Conservation (phyloP, 2,329 filamentous ascomycete species). For the Scortechinia acanthostroma region DNA sequence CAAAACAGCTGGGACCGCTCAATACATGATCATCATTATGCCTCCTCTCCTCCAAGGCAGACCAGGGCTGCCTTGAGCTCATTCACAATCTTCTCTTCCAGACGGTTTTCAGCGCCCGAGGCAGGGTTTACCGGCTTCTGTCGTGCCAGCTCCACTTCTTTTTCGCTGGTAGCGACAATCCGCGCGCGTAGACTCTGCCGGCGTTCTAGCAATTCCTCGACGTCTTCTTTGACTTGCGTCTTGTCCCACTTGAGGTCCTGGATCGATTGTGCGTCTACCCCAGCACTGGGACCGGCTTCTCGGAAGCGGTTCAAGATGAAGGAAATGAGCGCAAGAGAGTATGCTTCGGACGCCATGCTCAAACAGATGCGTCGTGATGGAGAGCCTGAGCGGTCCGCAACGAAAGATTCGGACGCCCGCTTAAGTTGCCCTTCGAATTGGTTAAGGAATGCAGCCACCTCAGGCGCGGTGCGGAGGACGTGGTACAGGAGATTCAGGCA, state of each 20-base stretch:
- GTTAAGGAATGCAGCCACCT: constrained; percentile 81
- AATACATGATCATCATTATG: constrained; percentile 6
- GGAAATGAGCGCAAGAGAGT: constrained; percentile 71
- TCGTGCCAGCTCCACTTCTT: constrained; percentile 45
- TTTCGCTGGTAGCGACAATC: constrained; percentile 64
- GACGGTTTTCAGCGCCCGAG: constrained; percentile 41
- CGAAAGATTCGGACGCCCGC: constrained; percentile 66
- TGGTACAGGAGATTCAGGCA: constrained; percentile 81
- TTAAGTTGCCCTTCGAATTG: constrained; percentile 75
- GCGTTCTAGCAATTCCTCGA: constrained; percentile 62
- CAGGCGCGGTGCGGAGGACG: constrained; percentile 73
- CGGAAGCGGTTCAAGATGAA: constrained; percentile 64
- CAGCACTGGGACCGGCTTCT: constrained; percentile 60
- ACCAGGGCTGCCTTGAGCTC: constrained; percentile 57
- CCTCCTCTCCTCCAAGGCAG: constrained; percentile 36
- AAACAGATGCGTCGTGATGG: constrained; percentile 60
- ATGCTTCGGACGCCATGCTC: constrained; percentile 67
- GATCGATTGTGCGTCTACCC: constrained; percentile 73
- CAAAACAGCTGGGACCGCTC: too few species aligned
- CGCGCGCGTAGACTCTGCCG: constrained; percentile 57
- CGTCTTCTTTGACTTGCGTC: constrained; percentile 73
- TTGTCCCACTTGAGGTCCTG: constrained; percentile 67
- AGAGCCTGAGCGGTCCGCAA: constrained; percentile 35
- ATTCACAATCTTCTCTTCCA: constrained; percentile 70
- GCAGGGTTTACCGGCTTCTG: constrained; percentile 18